These are phyloP conservation scores for Fusarium nygamai DNA, from an alignment of 2,329 filamentous ascomycete genomes.

Conservation along the genomic window DNA sequence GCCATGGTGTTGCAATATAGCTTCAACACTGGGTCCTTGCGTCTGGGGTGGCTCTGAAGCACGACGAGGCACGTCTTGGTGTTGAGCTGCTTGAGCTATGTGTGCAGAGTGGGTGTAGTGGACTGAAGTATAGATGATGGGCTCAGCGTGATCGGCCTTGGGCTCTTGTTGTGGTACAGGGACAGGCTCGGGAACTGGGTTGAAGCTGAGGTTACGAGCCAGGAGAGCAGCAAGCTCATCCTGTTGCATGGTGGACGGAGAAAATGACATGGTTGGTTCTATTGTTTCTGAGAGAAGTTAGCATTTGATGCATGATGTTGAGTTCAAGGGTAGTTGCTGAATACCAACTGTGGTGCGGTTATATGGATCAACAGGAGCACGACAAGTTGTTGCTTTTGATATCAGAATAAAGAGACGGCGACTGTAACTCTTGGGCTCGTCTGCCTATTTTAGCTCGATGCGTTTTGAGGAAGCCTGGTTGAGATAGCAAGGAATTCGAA, in stretches of 20 bases:
- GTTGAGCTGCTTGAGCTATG: conserved; percentile 44
- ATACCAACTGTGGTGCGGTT: conserved; percentile 19
- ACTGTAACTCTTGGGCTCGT: neutral
- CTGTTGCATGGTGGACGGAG: conserved; percentile 67
- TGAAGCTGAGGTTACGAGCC: conserved; percentile 76
- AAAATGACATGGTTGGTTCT: conserved; percentile 50
- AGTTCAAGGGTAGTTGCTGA: neutral
- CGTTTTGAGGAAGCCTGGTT: conserved; percentile 10
- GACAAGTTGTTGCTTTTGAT: neutral
- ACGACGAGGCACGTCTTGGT: conserved; percentile 54
- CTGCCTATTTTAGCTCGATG: conserved; percentile 10
- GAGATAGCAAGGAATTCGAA: conserved; percentile 34
- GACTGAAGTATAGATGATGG: conserved; percentile 78
- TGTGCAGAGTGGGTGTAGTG: conserved; percentile 88
- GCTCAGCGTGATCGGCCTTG: conserved; percentile 49
- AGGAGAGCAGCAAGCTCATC: conserved; percentile 87
- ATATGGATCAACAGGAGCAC: neutral
- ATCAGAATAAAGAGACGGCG: neutral
- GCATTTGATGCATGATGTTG: neutral
- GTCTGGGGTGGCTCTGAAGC: conserved; percentile 62
- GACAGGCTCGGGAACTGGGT: conserved; percentile 44
- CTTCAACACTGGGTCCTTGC: conserved; percentile 62
- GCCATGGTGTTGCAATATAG: conserved; percentile 70
- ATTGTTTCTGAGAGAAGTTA: conserved; percentile 23
- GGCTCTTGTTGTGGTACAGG: conserved; percentile 40